A percentile compares a stretch with the other conserved stretches of the same genome.
These are phyloP conservation scores for Ciborinia camelliae DNA, from an alignment of 2,329 filamentous ascomycete genomes.

Conservation along the genomic window DNA sequence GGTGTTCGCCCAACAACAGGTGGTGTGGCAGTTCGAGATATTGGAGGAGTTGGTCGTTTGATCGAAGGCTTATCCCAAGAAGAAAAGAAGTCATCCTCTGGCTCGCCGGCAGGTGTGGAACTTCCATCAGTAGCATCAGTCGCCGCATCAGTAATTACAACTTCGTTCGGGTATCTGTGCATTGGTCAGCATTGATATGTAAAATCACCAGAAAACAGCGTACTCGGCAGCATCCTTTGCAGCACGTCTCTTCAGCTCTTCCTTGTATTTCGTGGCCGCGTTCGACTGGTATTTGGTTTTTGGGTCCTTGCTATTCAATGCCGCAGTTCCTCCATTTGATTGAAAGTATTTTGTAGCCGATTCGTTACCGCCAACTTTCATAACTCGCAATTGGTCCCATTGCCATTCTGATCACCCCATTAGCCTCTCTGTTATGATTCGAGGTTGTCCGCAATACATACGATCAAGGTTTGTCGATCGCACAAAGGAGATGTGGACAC, in stretches of 20 bases:
- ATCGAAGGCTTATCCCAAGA: slow-evolving; percentile 98
- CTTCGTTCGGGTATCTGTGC: slow-evolving; percentile 76
- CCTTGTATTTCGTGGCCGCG: slow-evolving; percentile 96
- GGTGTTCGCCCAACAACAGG: slow-evolving; percentile 74
- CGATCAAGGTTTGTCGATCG: slow-evolving; percentile 97
- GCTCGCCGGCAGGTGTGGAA: slow-evolving; percentile 75
- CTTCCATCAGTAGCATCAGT: slow-evolving; percentile 59
- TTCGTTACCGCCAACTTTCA: slow-evolving; percentile 99
- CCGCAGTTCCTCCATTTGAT: slow-evolving; percentile 88
- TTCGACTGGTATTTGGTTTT: slow-evolving; percentile 96
- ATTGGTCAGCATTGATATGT: slow-evolving; percentile 26
- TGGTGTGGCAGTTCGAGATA: slow-evolving; percentile 85
- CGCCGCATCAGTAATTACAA: slow-evolving; percentile 73
- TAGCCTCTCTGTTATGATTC: slow-evolving; percentile 21
- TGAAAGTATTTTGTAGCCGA: slow-evolving; percentile 98
- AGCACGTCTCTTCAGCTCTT: slow-evolving; percentile 84
- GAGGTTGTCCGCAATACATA: slow-evolving; percentile 51
- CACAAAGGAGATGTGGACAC: slow-evolving; percentile 98
- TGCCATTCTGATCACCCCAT: slow-evolving; percentile 69
- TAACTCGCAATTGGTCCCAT: slow-evolving; percentile 95
- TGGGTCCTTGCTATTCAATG: slow-evolving; percentile 90
- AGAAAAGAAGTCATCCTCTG: slow-evolving; percentile 93
- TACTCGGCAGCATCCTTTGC: slow-evolving; percentile 82
- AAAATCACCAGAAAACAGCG: slow-evolving; percentile 34
- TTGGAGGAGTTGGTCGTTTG: slow-evolving; percentile 90